Base-by-base conservation (phyloP, 2,329 filamentous ascomycete genomes). In the Diplodia corticola region DNA sequence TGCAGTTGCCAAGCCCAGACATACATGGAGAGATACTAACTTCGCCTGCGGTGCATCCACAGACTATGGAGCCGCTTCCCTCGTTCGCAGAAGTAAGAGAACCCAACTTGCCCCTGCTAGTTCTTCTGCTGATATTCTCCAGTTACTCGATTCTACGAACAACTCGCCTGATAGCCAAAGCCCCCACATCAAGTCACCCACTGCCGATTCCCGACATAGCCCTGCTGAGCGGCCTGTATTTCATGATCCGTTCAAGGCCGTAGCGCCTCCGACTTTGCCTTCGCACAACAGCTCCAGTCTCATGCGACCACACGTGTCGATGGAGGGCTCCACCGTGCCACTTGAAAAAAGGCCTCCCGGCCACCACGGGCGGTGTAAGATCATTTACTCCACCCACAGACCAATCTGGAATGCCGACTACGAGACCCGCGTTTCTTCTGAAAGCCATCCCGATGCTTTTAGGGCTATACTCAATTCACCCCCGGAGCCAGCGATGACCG, bases 271-370 rank as follows among this genome's bases (percentile, higher is more conserved):
- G 17, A 30, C 53, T 26, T 24, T 60, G 10, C 67, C 67, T 46
- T 46, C 68, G n/a, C 51, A 15, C n/a, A 12, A 1, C 17, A 28
- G 33, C 6, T 15, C 20, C 74, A n/a, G n/a, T n/a, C n/a, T n/a
- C n/a, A n/a, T n/a, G n/a, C n/a, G 75, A 26, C 17, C 20, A 4
- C 49, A 28, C 13, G 37, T 22, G 13, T 28, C 46, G 5, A 13
- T 20, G 1, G 63, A 55, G 22, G 49, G 37, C 12, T 65, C 57
- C 17, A 57, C 63, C n/a, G 37, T 40, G 7, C 50, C 28, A 9
- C n/a, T 7, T 22, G 37, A 35, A 12, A 37, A n/a, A 26, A 57
- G 40, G 24, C 51, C 40, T 9, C 13, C 20, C 63, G 24, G 35
- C 35, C 6, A 44, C n/a, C n/a, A n/a, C n/a, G n/a, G n/a, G n/a